phyloP scores from a whole-genome alignment of 768 basidiomycete species.

The Podaxis sp. region DNA sequence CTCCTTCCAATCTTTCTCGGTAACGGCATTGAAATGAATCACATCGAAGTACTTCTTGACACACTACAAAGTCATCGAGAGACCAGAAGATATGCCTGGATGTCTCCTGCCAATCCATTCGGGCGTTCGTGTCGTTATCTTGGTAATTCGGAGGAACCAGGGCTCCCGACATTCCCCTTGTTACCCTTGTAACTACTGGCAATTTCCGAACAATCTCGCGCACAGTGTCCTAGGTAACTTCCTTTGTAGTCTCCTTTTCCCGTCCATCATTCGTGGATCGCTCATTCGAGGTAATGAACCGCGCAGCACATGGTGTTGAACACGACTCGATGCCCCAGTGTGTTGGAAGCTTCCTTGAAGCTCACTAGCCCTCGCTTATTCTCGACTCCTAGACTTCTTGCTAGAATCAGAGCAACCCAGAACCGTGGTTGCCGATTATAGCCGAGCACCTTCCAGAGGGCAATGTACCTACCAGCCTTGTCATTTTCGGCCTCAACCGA shows the following conservation, averaged over 20 bases:
- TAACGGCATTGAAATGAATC: neutral
- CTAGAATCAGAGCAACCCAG: neutral
- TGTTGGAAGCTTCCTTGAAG: neutral
- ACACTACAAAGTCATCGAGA: neutral
- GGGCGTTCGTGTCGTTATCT: neutral
- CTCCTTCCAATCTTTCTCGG: neutral
- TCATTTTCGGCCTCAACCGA: neutral
- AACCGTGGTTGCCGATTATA: neutral
- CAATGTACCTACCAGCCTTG: neutral
- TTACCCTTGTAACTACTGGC: neutral
- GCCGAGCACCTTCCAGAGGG: neutral
- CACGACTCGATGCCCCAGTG: neutral
- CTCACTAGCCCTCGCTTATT: neutral
- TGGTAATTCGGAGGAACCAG: neutral
- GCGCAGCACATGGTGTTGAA: neutral
- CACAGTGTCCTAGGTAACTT: neutral
- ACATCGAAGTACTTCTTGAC: neutral
- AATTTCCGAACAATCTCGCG: neutral
- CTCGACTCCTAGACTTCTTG: neutral
- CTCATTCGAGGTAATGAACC: neutral
- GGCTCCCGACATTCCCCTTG: neutral
- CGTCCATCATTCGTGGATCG: neutral
- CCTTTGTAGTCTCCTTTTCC: neutral
- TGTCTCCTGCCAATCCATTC: neutral
- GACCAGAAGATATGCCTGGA: neutral